Base-by-base conservation (phyloP, 108 stramenopile genomes). In the Nitzschia inconspicua region DNA sequence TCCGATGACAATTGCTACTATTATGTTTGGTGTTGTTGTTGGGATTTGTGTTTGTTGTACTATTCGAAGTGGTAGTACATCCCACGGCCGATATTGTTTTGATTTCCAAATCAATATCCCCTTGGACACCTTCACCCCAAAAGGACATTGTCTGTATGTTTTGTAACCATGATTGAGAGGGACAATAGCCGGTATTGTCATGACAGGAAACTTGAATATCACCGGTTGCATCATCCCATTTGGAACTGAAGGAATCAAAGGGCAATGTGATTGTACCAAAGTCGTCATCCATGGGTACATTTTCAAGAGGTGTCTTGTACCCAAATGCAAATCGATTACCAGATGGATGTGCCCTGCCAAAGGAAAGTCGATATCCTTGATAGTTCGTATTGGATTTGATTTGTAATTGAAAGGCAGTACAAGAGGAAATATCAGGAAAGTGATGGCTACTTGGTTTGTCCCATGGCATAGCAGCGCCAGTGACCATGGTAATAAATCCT, bases 61-160 rank as follows among this genome's bases (percentile, higher is more conserved):
- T n/a, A 37, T 37, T 11, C 37, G 37, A 39, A 10, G 50, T 18
- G 34, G 27, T 20, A 28, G 2, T 14, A 69, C 76, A 73, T n/a
- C 74, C 64, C 4, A 65, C 25, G 6, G 76, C 79, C 3, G 44
- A 20, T 48, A 79, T 70, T 2, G 54, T 36, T 43, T 61, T 27
- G 16, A 79, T 47, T 32, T 79, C 65, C 31, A 79, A 37, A 25
- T 52, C 32, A 3, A 79, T 65, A 16, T 56, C 29, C 26, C 78
- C 78, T 11, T 63, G 73, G 0, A 75, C 65, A 10, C 78, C 78
- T 52, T 79, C 78, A n/a, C 65, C 78, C 78, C 78, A 79, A 30
- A 79, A 54, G n/a, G 78, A 50, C 30, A 79, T 70, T 5, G 64
- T 66, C 31, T 64, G 59, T 65, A 79, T 58, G 44, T 75, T 60